A percentile compares a stretch with the other conserved stretches of the same genome.
Conservation (phyloP, 139 green algal genomes). For the Zygnema circumcarinatum region DNA sequence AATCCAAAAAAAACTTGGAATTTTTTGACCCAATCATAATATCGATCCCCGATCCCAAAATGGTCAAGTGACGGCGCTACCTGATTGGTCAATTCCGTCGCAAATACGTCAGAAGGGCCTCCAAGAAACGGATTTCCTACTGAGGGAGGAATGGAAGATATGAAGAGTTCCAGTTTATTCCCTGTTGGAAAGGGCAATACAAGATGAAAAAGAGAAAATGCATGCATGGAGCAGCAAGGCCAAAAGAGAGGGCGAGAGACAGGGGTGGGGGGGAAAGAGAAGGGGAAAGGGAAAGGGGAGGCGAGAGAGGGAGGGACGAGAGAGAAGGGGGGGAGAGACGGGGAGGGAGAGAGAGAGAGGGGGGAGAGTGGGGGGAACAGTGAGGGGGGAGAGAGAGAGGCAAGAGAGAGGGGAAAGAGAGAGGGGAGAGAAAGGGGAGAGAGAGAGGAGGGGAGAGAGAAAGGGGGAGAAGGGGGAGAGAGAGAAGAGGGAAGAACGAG, state of each 20-base stretch:
- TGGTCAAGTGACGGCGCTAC: too few relatives aligned
- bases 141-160: constrained; percentile 7
- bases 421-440: not conserved
- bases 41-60: too few relatives aligned
- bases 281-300: not conserved
- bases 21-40: too few relatives aligned
- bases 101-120: constrained; percentile 44
- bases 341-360: too few relatives aligned
- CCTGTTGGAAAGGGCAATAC: constrained; percentile 16
- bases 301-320: too few relatives aligned
- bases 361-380: too few relatives aligned
- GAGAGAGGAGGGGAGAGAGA: constrained; percentile 17
- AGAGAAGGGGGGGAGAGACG: too few relatives aligned
- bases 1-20: too few relatives aligned
- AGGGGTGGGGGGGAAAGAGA: not conserved
- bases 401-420: constrained; percentile 3
- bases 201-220: not conserved
- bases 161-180: not conserved
- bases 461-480: constrained; percentile 17
- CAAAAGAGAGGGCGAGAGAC: not conserved
- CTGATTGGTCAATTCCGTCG: constrained; percentile 53
- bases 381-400: not conserved
- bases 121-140: constrained; percentile 5
- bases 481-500: not conserved
- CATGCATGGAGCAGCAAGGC: not conserved